phyloP scores from a whole-genome alignment of 2,329 filamentous ascomycete genomes.

The Alternaria angustiovoidea region DNA sequence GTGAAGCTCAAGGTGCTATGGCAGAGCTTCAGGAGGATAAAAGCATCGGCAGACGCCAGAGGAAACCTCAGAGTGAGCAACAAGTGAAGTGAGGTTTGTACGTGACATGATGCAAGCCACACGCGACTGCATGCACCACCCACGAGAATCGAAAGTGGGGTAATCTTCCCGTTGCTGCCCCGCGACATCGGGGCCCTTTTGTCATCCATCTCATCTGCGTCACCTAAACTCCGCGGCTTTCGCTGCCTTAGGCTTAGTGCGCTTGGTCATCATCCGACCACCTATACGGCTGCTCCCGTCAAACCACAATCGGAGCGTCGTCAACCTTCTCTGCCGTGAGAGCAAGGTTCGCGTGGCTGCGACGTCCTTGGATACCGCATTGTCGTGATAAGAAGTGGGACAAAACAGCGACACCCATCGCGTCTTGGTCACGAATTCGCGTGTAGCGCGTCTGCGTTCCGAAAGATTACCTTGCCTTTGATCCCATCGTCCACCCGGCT shows the following conservation, averaged over 20 bases:
- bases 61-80: neutral
- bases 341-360: neutral
- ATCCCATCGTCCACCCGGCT: neutral
- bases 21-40: neutral
- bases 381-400: neutral
- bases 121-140: neutral
- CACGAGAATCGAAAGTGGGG: constrained; percentile 14
- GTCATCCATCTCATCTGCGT: constrained; percentile 11
- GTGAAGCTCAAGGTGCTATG: neutral
- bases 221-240: constrained; percentile 1
- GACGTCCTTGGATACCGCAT: neutral
- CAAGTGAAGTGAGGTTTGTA: neutral
- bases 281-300: neutral
- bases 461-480: neutral
- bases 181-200: constrained; percentile 11
- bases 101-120: constrained; percentile 2
- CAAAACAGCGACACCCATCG: neutral
- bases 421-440: neutral
- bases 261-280: neutral
- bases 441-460: neutral
- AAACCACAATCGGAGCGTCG: neutral
- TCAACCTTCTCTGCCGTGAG: neutral
- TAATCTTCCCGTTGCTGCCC: constrained; percentile 12
- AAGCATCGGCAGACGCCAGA: constrained; percentile 2
- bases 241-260: neutral